Base-by-base conservation (phyloP, 2,329 filamentous ascomycete genomes). In the Aureobasidium sp. region DNA sequence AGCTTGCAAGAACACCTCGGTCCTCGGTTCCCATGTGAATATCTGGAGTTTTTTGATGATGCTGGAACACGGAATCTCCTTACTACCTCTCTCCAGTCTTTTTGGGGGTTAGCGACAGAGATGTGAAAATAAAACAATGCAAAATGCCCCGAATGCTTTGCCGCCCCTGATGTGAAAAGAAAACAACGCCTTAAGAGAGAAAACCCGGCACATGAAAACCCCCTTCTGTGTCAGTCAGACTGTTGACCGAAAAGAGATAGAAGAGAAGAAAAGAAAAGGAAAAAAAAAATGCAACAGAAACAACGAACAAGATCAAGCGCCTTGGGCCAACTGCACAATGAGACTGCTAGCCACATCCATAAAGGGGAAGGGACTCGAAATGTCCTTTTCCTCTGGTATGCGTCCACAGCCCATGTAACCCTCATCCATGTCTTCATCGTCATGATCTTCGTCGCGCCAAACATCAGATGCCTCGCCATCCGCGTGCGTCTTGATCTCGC, bases 351-450 rank as follows among this genome's bases (percentile, higher is more conserved):
- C 92, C 75, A 97, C 88, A 76, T 97, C 93, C 70, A 97, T 81
- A 77, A 97, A 97, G 4, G 94, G 93, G 75, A 96, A 97, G 31
- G 94, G 91, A 72, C 90, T 95, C 48, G 91, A 93, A 65, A 96
- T 91, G 70, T 96, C 89, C 82, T 97, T 97, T 77, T 97, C 91
- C 70, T 94, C 91, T 73, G 78, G 70, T 69, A 74, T 80, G 68
- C 84, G 68, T 70, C 84, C 78, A 52, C 73, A 74, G 37, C 78
- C 78, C 22, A 77, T 73, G 63, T 76, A 72, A 17, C 64, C 64
- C 65, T 77, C 77, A 58, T 75, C 69, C 29, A 72, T 73, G 15
- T 72, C 72, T 4, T 72, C 72, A 9, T 69, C 70, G 60, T 70
- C 64, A 7, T 67, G 67, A 11, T 65, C 65, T n/a, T 67, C 67